Evolutionary conservation across 495 filamentous ascomycete species (phyloP), one percentile per base, ranked within the genome.

Genomic region (Penicillium lividum): DNA sequence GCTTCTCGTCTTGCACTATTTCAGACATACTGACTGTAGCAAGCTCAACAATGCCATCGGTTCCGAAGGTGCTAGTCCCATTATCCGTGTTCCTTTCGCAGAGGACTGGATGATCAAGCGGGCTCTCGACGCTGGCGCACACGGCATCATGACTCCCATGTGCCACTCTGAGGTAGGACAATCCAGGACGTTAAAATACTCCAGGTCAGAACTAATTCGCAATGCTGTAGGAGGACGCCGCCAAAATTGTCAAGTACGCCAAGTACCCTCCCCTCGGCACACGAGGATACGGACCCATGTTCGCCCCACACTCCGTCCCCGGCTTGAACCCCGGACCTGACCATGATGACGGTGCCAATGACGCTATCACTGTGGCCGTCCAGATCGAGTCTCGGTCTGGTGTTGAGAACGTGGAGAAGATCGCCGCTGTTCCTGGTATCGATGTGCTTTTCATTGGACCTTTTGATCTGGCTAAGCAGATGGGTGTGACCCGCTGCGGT

Each of bases 81-180:
- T 91, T 56, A 85, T 90, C 40, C 80, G 87, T 53, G 82, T 89
- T 4, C 83, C 87, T 7, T 85, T 84, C 51, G 78, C 81, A 29
- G 85, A 87, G 68, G 77, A 82, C 9, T 89, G 80, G 81, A 88
- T 91, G 84, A 82, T 91, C 51, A 91, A 90, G 75, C 82, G 87
- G 78, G 86, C 86, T 5, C 76, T 90, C 22, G 87, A 90, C 69
- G 73, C 83, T 16, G 88, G 87, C 25, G 86, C 87, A 22, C 87
- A 90, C 57, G 88, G 87, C 6, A 79, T 84, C 45, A 70, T 77
- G 73, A 71, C 72, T 3, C 74, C 74, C 0, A 74, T 74, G 72
- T 74, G 72, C 40, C 72, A 74, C 50, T 61, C 65, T 15, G 70
- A 58, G 50, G 72, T 74, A 58, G 43, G 6, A 43, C 43, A 54